These are phyloP conservation scores for Rhododendron mucronatum DNA, from an alignment of 148 eudicot genomes.

Conservation along the genomic window DNA sequence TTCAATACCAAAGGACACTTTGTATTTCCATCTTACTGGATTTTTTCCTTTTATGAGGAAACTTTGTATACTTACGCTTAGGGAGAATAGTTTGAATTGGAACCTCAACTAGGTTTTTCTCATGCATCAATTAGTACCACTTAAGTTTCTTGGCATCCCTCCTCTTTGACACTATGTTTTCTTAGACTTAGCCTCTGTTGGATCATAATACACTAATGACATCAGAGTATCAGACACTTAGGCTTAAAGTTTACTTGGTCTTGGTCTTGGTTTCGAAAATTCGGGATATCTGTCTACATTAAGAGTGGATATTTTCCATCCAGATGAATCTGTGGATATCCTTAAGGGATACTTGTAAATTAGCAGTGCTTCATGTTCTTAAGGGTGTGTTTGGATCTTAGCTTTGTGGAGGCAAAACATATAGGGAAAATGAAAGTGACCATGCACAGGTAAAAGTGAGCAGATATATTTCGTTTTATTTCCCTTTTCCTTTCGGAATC, in stretches of 20 bases:
- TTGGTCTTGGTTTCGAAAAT: not conserved
- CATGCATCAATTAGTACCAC: not conserved
- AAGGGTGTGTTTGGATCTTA: not conserved
- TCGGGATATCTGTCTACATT: not conserved
- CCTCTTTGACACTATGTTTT: not conserved
- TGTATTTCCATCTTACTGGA: not conserved
- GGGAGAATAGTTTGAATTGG: not conserved
- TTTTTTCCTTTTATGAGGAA: not conserved
- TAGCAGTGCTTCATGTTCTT: not conserved
- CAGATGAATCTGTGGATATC: not conserved
- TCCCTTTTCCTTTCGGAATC: not conserved
- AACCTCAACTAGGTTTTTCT: not conserved
- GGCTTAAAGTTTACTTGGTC: not conserved
- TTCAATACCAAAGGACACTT: not conserved
- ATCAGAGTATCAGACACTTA: not conserved
- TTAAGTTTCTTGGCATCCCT: not conserved
- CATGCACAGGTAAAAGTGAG: not conserved
- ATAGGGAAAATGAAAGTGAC: not conserved
- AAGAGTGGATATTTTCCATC: not conserved
- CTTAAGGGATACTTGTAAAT: not conserved
- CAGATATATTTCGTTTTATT: not conserved
- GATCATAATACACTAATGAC: not conserved
- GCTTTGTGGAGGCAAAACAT: not conserved
- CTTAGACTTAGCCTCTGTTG: not conserved
- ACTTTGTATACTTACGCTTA: not conserved